Evolutionary conservation across 2,329 filamentous ascomycete species (phyloP), one percentile per base, ranked within the genome.

Genomic region (Cladosporium cucumerinum): DNA sequence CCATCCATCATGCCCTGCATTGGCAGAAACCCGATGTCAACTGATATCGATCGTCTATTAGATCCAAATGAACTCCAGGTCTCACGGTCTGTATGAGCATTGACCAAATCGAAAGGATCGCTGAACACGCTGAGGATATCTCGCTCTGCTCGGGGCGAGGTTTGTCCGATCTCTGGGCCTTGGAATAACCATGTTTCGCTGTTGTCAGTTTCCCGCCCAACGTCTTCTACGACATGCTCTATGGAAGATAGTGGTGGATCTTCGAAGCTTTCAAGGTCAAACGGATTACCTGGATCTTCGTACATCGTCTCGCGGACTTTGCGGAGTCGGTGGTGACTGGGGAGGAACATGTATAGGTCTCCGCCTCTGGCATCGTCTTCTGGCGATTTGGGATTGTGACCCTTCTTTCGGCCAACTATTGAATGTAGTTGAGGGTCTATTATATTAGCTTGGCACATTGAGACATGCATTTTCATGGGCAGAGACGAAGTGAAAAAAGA

Each of bases 271-370:
- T 34, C 61, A 12, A 28, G 10, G 11, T 26, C 43, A n/a, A 64
- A 64, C 1, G 61, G 61, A 10, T 64, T 64, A 7, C 61, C 61
- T 21, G 61, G 55, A 26, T 59, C 61, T 26, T 30, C 54, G n/a
- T 59, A 64, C 10, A 58, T 28, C 8, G 61, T 64, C 7, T 58
- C 39, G 12, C 54, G 52, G 7, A 64, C 61, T 36, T 59, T 64
- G 8, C 61, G 61, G 10, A 58, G 54, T 30, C 36, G 49, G 6
- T 64, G 36, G 10, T 59, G 39, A 21, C 32, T 25, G 28, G 25
- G 61, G 23, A 64, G 54, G 12, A 21, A 30, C 11, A 64, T 64
- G 36, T 64, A 64, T 25, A 63, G 26, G 21, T 63, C 52, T 12
- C 43, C 54, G 6, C 55, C 55, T n/a, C 25, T 26, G 8, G 46